Conservation (phyloP, 169 alveolate genomes). For the Cryptosporidium canis region DNA sequence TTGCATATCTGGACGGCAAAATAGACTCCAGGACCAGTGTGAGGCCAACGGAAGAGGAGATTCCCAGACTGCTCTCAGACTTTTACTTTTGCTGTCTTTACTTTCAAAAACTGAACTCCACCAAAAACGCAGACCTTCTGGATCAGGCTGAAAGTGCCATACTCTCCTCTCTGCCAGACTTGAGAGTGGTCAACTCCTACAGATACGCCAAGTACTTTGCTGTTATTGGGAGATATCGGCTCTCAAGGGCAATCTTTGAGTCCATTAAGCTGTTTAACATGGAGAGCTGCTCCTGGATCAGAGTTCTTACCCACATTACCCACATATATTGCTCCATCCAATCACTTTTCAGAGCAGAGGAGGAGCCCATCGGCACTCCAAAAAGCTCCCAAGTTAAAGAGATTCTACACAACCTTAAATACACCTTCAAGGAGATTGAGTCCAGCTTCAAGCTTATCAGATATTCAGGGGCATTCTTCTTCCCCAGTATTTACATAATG, state of each 20-base stretch:
- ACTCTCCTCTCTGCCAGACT: not conserved
- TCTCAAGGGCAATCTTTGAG: slow-evolving; percentile 9
- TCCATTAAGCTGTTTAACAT: not conserved
- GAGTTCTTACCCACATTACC: not conserved
- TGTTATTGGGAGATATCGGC: not conserved
- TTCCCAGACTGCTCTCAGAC: too few species aligned
- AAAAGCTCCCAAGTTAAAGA: too few species aligned
- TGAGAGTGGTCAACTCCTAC: not conserved
- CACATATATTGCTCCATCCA: not conserved
- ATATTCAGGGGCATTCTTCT: not conserved
- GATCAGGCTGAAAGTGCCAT: not conserved
- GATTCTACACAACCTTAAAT: too few species aligned
- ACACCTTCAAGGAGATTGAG: not conserved
- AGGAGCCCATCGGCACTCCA: not conserved
- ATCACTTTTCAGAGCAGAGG: not conserved
- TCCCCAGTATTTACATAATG: not conserved
- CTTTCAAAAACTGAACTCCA: too few species aligned
- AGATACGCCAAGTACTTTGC: slow-evolving; percentile 25
- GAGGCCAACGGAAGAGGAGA: too few species aligned
- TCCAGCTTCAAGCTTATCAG: not conserved
- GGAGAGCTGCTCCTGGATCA: slow-evolving; percentile 24
- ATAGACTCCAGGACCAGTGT: too few species aligned
- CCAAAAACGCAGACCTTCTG: not conserved
- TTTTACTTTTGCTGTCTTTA: too few species aligned
- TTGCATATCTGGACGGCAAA: too few species aligned